Percentiles rank a stretch among this genome's conserved stretches.
Conservation (phyloP, 169 alveolate genomes). For the Plasmodium blacklocki region DNA sequence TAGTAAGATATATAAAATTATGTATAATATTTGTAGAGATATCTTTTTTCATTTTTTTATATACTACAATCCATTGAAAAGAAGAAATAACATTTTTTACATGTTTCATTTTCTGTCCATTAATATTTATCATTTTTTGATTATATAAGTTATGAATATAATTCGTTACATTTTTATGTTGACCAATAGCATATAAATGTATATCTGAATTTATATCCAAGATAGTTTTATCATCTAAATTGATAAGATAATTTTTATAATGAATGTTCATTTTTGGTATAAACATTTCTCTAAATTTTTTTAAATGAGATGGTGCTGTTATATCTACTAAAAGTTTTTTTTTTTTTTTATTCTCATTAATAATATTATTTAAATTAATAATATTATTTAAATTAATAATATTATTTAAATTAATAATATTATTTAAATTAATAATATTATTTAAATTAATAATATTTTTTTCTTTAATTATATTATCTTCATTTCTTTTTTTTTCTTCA, state of each 20-base stretch:
- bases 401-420: not conserved
- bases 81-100: constrained; percentile 28
- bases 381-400: too few species aligned
- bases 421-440: too few species aligned
- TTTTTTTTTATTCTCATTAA: too few species aligned
- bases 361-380: too few species aligned
- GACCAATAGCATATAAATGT: constrained; percentile 66
- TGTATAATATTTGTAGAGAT: not conserved
- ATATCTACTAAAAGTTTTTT: too few species aligned
- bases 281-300: constrained; percentile 11
- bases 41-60: constrained; percentile 23
- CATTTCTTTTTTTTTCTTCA: not conserved
- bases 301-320: not conserved
- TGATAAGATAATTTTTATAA: constrained; percentile 40
- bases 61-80: constrained; percentile 62
- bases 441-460: too few species aligned
- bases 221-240: constrained; percentile 34
- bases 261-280: not conserved
- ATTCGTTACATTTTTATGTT: constrained; percentile 41
- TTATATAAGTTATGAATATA: constrained; percentile 40
- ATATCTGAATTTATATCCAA: constrained; percentile 38
- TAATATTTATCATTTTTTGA: not conserved
- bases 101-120: not conserved
- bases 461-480: not conserved
- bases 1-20: constrained; percentile 51